A percentile compares a stretch with the other conserved stretches of the same genome.
Conservation (phyloP, 23 red algal species). For the Chondrus crispus region DNA sequence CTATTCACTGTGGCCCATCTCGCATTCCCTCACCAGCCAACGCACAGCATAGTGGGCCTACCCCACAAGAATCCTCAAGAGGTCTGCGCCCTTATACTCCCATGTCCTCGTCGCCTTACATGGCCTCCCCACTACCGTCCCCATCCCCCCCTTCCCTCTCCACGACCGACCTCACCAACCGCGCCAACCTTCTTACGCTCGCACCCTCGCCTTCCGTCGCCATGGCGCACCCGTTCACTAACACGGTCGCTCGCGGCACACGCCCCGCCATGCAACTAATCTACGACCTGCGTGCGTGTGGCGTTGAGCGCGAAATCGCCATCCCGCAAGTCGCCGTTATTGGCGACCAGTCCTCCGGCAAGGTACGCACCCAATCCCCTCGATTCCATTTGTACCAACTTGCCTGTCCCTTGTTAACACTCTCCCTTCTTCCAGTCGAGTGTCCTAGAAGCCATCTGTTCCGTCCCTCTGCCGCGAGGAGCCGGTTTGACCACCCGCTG, state of each 20-base stretch:
- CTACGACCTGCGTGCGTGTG: conserved; percentile 52
- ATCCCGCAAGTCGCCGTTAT: conserved; percentile 96
- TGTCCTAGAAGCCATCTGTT: conserved; percentile 84
- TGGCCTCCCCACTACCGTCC: neutral
- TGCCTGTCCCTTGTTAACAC: too few species aligned
- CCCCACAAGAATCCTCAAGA: too few species aligned
- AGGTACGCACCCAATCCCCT: conserved; percentile 16
- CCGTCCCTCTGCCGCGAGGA: conserved; percentile 77
- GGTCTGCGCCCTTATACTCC: too few species aligned
- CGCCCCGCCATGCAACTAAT: conserved; percentile 59
- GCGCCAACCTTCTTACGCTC: neutral
- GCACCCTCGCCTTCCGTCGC: neutral
- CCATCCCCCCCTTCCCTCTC: neutral
- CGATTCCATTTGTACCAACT: neutral
- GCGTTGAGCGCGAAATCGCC: conserved; percentile 70
- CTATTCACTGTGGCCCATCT: too few species aligned
- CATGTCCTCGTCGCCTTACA: too few species aligned
- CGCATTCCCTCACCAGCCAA: too few species aligned
- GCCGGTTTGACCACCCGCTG: conserved; percentile 88
- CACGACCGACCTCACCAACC: neutral
- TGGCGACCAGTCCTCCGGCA: conserved; percentile 85
- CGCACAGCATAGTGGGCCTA: too few species aligned
- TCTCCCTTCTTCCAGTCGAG: conserved; percentile 31
- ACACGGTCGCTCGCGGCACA: conserved; percentile 44
- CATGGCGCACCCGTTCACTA: conserved; percentile 30